These are phyloP conservation scores for Martensiomyces pterosporus DNA, from an alignment of 192 early-diverging fungal genomes.

Conservation along the genomic window DNA sequence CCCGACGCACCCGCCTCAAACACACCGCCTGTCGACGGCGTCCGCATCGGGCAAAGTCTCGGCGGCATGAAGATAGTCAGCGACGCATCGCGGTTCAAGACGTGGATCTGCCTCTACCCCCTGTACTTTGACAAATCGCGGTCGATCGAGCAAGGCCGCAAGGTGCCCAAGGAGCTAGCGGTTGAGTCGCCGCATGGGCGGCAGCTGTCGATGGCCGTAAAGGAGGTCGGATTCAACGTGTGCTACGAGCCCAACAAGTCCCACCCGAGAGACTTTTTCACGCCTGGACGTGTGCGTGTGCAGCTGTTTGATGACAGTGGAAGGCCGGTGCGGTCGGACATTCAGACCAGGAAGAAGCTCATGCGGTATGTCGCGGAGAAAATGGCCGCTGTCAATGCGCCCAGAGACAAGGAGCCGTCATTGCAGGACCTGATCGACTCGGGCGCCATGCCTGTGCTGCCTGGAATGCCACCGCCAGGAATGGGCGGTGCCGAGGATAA, in stretches of 20 bases:
- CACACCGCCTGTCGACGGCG: conserved; percentile 1
- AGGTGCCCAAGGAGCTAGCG: conserved; percentile 51
- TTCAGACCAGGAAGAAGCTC: conserved; percentile 53
- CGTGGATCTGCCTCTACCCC: conserved; percentile 71
- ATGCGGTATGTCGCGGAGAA: conserved; percentile 16
- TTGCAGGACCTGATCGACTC: conserved; percentile 43
- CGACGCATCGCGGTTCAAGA: conserved; percentile 32
- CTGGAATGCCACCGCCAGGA: conserved; percentile 24
- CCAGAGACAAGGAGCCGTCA: conserved; percentile 40
- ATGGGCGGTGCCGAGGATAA: not conserved
- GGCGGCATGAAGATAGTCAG: conserved; percentile 16
- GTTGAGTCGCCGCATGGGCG: conserved; percentile 58
- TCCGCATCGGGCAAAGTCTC: conserved; percentile 21
- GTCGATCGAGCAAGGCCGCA: conserved; percentile 58
- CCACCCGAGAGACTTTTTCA: conserved; percentile 68
- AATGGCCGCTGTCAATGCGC: conserved; percentile 18
- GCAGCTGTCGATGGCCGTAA: conserved; percentile 61
- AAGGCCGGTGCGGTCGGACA: conserved; percentile 38
- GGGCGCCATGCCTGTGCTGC: conserved; percentile 35
- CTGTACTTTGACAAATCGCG: conserved; percentile 64
- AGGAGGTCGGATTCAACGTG: conserved; percentile 56
- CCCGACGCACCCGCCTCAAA: conserved; percentile 19
- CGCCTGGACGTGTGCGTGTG: conserved; percentile 64
- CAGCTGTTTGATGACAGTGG: conserved; percentile 53
- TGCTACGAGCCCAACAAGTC: conserved; percentile 64